Percentiles rank a stretch among this genome's conserved stretches.
Conservation (phyloP, 148 eudicot species). For the Silene latifolia region DNA sequence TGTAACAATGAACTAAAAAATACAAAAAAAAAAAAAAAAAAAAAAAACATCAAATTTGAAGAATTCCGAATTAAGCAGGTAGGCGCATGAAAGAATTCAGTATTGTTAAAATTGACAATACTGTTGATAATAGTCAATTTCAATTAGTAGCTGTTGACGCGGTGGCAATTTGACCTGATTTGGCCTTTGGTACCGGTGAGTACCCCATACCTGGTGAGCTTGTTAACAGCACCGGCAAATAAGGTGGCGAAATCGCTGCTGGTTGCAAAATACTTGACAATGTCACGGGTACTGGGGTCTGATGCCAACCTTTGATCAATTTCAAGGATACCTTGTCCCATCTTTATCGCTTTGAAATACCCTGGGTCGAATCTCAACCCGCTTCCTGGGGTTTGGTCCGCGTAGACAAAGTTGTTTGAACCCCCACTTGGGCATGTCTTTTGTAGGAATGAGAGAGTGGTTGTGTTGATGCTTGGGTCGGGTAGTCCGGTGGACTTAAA, state of each 20-base stretch:
- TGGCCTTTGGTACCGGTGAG: conserved; percentile 23
- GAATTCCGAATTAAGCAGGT: not conserved
- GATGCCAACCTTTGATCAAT: conserved; percentile 21
- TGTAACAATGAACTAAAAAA: not conserved
- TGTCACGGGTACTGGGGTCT: conserved; percentile 4
- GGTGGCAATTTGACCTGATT: conserved; percentile 18
- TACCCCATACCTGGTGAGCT: conserved; percentile 10
- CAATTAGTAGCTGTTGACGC: not conserved
- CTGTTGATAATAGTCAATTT: not conserved
- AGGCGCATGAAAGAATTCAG: not conserved
- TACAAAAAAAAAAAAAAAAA: too few relatives aligned
- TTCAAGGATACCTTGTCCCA: conserved; percentile 8
- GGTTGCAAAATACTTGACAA: conserved; percentile 5
- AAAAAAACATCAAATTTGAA: not conserved
- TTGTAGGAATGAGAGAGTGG: not conserved
- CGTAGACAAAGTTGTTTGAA: conserved; percentile 17
- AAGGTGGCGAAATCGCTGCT: not conserved
- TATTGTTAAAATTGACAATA: not conserved
- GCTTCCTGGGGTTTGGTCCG: conserved; percentile 19
- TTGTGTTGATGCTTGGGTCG: conserved; percentile 9
- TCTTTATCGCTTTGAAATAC: conserved; percentile 6
- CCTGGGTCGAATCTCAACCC: conserved; percentile 1
- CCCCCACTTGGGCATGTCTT: conserved; percentile 21
- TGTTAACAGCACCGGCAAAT: conserved; percentile 5
- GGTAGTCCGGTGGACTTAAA: conserved; percentile 5